phyloP scores from a whole-genome alignment of 805 yeast genomes.

The Metschnikowia peoriensis region DNA sequence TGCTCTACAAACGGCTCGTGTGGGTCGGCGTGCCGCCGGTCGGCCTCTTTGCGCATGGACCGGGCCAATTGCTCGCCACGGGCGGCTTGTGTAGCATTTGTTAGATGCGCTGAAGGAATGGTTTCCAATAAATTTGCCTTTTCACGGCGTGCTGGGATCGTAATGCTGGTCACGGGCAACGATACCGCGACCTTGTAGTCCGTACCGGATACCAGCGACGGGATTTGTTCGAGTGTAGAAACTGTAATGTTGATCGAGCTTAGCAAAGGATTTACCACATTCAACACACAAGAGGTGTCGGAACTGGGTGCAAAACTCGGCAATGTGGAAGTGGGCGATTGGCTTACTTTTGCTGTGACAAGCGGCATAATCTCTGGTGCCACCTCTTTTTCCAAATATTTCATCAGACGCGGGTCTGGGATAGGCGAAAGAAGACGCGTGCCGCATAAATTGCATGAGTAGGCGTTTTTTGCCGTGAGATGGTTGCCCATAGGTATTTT shows the following conservation, averaged over 20 bases:
- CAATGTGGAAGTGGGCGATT: too few species aligned
- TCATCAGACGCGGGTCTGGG: conserved; percentile 27
- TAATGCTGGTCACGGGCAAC: conserved; percentile 27
- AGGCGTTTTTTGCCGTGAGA: conserved; percentile 25
- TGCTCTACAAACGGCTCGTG: conserved; percentile 11
- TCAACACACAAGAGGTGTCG: conserved; percentile 24
- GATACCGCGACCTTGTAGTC: conserved; percentile 5
- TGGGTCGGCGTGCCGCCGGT: neutral
- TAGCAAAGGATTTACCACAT: conserved; percentile 32
- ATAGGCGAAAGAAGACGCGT: conserved; percentile 26
- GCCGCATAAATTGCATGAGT: conserved; percentile 30
- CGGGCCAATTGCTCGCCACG: conserved; percentile 33
- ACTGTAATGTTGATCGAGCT: conserved; percentile 21
- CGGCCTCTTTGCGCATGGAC: conserved; percentile 16
- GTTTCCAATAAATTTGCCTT: conserved; percentile 26
- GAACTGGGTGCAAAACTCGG: conserved; percentile 4
- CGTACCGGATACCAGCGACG: conserved; percentile 14
- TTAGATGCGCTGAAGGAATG: conserved; percentile 35
- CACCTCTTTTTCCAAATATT: conserved; percentile 29
- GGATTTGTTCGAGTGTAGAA: conserved; percentile 23
- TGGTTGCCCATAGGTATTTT: conserved; percentile 25
- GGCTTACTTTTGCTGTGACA: conserved; percentile 13
- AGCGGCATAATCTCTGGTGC: conserved; percentile 37
- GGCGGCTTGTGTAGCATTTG: conserved; percentile 27
- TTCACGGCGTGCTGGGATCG: conserved; percentile 20